Evolutionary conservation across 2,329 filamentous ascomycete genomes (phyloP), one percentile per base, ranked within the genome.

Genomic region (Botrytis byssoidea): DNA sequence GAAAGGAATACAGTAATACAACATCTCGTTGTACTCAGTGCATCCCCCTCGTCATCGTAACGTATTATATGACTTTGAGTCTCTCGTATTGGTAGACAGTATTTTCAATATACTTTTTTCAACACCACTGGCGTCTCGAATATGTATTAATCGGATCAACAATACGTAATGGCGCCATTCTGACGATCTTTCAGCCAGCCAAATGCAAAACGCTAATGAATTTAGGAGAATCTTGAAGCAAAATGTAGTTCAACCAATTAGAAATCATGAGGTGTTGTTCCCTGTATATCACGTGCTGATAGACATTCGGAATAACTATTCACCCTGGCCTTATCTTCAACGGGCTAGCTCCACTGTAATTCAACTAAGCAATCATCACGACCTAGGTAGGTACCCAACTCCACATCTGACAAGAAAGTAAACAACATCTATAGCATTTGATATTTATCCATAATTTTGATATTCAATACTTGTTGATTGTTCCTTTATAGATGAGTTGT

Each of bases 91-190:
- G 59, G 20, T 40, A 40, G 35, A 57, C 22, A 5, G 14, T 25
- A 40, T 37, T 42, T 42, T 40, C 51, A 29, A 29, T 9, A 57
- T 57, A 29, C 51, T 57, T 57, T 57, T 57, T 16, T 57, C n/a
- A 57, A 57, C 51, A 57, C n/a, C 51, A 57, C 37, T 42, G 61
- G 25, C 37, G 61, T 44, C 61, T 64, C 61, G 14, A 44, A 44
- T 64, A 44, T 64, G 61, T 32, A 44, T 64, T n/a, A 42, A 64
- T 40, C 18, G 40, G n/a, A 64, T 64, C 61, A 64, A 29, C 35
- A 40, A 18, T n/a, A 63, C 60, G 37, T 63, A 42, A 63, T n/a
- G n/a, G 60, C 35, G 25, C 59, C 22, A 61, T n/a, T 63, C 35
- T 63, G 14, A 16, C 25, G 22, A 42, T n/a, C 35, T 9, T 29